Evolutionary conservation across 2,329 filamentous ascomycete species (phyloP).

Genomic region (Elsinoe australis): DNA sequence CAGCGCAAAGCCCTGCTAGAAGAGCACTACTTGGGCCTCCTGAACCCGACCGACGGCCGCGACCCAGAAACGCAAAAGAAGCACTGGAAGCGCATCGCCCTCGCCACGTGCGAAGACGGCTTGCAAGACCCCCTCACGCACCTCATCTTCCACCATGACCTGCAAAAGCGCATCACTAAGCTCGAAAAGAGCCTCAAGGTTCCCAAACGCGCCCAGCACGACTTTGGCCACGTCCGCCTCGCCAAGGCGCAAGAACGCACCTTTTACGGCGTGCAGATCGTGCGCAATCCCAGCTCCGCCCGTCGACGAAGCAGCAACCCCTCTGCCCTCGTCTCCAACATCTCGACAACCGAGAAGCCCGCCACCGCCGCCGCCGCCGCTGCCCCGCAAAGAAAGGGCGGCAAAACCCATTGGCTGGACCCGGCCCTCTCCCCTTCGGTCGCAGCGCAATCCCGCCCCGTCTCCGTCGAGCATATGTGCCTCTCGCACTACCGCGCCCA

Average conservation of each 20-base stretch:
- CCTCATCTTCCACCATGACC: constrained; percentile 79
- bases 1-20: constrained; percentile 89
- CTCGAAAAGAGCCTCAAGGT: constrained; percentile 78
- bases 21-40: constrained; percentile 81
- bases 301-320: constrained; percentile 19
- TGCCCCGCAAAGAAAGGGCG: constrained; percentile 41
- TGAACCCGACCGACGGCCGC: constrained; percentile 44
- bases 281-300: constrained; percentile 19
- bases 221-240: constrained; percentile 80
- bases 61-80: constrained; percentile 61
- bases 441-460: constrained; percentile 2
- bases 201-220: constrained; percentile 78
- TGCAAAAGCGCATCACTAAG: constrained; percentile 89
- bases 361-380: constrained; percentile 27
- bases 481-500: constrained; percentile 72
- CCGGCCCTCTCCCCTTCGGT: constrained; percentile 34
- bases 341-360: too few species aligned
- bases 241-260: constrained; percentile 66
- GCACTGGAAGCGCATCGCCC: constrained; percentile 70
- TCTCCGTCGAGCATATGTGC: constrained; percentile 85
- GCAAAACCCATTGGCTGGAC: constrained; percentile 84
- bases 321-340: too few species aligned
- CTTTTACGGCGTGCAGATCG: constrained; percentile 70
- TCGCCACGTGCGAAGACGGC: constrained; percentile 74
- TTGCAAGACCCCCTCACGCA: constrained; percentile 85